Evolutionary conservation across 257 asterid genomes (phyloP).

Genomic region (Linderniella brevidens): DNA sequence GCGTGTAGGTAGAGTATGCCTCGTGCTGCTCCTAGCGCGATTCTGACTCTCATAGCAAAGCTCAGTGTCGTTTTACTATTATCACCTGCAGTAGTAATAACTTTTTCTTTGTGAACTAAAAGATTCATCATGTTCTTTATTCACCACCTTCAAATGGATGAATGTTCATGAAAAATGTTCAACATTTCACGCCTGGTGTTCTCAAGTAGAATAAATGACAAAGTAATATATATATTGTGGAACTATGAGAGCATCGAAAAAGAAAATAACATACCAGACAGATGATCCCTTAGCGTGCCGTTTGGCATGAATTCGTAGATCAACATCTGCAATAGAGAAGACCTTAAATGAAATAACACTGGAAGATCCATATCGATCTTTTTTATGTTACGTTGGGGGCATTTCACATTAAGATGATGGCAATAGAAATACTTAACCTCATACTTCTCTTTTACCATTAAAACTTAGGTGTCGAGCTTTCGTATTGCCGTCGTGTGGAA

Average conservation of each 20-base stretch:
- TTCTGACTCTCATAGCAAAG: conserved; percentile 56
- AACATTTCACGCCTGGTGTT: too few relatives aligned
- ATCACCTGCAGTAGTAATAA: conserved; percentile 21
- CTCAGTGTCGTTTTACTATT: conserved; percentile 37
- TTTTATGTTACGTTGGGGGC: too few relatives aligned
- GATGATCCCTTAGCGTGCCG: conserved; percentile 77
- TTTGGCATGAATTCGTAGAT: conserved; percentile 84
- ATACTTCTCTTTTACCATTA: background rate
- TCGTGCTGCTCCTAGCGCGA: conserved; percentile 71
- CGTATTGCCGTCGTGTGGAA: background rate
- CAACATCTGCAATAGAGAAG: conserved; percentile 63
- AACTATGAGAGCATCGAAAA: background rate
- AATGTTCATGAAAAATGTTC: too few relatives aligned
- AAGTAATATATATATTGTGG: background rate
- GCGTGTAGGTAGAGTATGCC: conserved; percentile 92
- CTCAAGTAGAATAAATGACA: background rate
- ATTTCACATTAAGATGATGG: too few relatives aligned
- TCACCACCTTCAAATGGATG: too few relatives aligned
- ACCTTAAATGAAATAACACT: conserved; percentile 3
- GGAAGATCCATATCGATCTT: too few relatives aligned
- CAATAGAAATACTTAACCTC: too few relatives aligned
- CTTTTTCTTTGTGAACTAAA: background rate
- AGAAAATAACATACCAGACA: conserved; percentile 38
- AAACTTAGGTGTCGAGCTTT: background rate
- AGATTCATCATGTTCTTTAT: background rate